These are phyloP conservation scores for Trypethelium eluteriae DNA, from an alignment of 495 filamentous ascomycete species.

Conservation along the genomic window DNA sequence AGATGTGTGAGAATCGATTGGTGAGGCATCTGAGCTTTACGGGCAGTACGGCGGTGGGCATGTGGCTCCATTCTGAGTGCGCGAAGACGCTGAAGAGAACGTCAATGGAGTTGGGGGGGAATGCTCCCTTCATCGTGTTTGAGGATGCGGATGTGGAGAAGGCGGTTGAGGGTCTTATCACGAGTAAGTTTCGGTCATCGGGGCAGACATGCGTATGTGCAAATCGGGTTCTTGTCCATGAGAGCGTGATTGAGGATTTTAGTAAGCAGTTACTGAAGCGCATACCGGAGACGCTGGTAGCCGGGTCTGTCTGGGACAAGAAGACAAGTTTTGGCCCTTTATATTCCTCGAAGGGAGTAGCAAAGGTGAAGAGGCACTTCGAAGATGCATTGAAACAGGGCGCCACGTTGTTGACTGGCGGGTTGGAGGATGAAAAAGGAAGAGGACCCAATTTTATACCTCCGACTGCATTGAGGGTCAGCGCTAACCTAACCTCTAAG, in stretches of 20 bases:
- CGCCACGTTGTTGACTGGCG: slow-evolving; percentile 61
- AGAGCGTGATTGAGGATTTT: slow-evolving; percentile 69
- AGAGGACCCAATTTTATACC: slow-evolving; percentile 71
- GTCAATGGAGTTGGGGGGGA: slow-evolving; percentile 19
- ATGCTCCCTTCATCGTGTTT: slow-evolving; percentile 20
- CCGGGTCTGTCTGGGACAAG: slow-evolving; percentile 57
- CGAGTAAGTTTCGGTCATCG: slow-evolving; percentile 76
- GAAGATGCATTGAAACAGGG: slow-evolving; percentile 69
- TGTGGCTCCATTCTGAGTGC: slow-evolving; percentile 7
- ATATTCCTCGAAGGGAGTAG: slow-evolving; percentile 33
- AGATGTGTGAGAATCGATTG: slow-evolving; percentile 11
- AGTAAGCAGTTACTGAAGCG: slow-evolving; percentile 46
- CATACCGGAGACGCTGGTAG: slow-evolving; percentile 11
- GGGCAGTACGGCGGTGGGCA: slow-evolving; percentile 17
- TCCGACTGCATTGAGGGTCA: slow-evolving; percentile 69
- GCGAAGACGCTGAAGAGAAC: slow-evolving; percentile 14
- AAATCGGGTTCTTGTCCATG: slow-evolving; percentile 77
- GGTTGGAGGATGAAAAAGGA: slow-evolving; percentile 48
- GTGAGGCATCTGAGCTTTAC: slow-evolving; percentile 17
- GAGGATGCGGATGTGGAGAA: slow-evolving; percentile 75
- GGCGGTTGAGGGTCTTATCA: slow-evolving; percentile 66
- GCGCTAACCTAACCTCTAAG: slow-evolving; percentile 34
- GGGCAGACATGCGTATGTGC: slow-evolving; percentile 89
- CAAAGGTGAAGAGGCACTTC: slow-evolving; percentile 71
- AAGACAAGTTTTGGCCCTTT: slow-evolving; percentile 67